Base-by-base conservation (phyloP, 2,329 filamentous ascomycete genomes). In the Fusarium denticulatum region DNA sequence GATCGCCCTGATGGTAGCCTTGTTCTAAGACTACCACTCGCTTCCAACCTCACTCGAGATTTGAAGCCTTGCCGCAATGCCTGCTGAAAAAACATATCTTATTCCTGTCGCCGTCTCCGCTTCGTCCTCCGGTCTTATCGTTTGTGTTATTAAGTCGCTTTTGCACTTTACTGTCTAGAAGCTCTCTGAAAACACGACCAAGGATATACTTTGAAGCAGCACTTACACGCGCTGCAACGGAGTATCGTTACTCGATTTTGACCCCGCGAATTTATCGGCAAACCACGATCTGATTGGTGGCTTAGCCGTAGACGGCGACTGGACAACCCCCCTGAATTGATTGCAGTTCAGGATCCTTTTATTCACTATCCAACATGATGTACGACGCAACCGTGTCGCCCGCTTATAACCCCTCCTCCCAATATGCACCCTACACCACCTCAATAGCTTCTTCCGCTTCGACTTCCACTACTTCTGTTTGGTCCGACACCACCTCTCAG, bases 391-490 rank as follows among this genome's bases (percentile, higher is more conserved):
- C 85, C 82, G 82, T 85, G 80, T 88, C 87, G 82, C 85, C 88
- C 83, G 84, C 86, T 80, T 83, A 84, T 82, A 81, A 82, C 72
- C 80, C 83, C 76, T 82, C 84, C 70, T 74, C 77, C 78, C 84
- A 81, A 81, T 86, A 88, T 85, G 84, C 84, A 68, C 88, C 91
- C 74, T 95, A 94, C 83, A 89, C 89, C 80, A 89, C 90, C 67
- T 91, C 92, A 46, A 85, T 94, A 86, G 90, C 91, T 79, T 92
- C 92, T 64, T 93, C 93, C 76, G 90, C 92, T 66, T 94, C 93
- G 36, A 92, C 92, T 63, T 95, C 93, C 26, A 89, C 92, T 65
- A 89, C 91, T 63, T 96, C 94, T 39, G 87, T 94, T 77, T 96
- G 94, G 87, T 96, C 94, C 74, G 87, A 92, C 79, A 88, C 86